Percentiles rank a stretch among this genome's conserved stretches.
Conservation (phyloP, 768 basidiomycete genomes). For the Termitomyces sp. region DNA sequence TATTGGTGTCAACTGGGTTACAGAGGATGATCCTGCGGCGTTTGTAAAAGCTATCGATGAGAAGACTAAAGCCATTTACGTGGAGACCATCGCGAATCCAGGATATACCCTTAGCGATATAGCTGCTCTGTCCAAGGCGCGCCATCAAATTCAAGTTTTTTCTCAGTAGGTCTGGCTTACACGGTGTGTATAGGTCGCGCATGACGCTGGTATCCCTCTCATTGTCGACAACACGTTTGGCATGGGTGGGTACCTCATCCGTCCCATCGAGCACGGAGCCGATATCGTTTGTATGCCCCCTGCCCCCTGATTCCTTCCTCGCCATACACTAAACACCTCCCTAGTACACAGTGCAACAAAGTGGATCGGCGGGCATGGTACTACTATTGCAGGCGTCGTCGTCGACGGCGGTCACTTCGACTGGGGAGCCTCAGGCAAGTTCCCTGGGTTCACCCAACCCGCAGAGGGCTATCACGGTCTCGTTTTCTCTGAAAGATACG, state of each 20-base stretch:
- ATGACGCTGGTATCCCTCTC: conserved; percentile 65
- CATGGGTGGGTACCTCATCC: conserved; percentile 66
- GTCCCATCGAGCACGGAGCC: conserved; percentile 70
- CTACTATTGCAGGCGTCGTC: conserved; percentile 72
- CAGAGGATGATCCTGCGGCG: conserved; percentile 47
- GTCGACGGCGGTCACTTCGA: conserved; percentile 75
- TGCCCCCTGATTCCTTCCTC: background rate
- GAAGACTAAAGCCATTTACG: conserved; percentile 71
- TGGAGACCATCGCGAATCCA: conserved; percentile 79
- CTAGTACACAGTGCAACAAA: conserved; percentile 75
- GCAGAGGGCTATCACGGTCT: conserved; percentile 70
- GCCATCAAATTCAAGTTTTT: background rate
- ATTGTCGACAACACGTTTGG: conserved; percentile 83
- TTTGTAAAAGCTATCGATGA: conserved; percentile 70
- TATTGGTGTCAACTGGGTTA: conserved; percentile 65
- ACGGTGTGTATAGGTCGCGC: conserved; percentile 47
- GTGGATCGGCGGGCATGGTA: conserved; percentile 83
- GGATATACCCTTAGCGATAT: conserved; percentile 64
- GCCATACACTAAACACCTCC: background rate
- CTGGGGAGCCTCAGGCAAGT: conserved; percentile 62
- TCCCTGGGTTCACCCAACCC: conserved; percentile 71
- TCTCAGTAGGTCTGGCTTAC: background rate
- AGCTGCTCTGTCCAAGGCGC: conserved; percentile 64
- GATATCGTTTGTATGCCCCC: conserved; percentile 58
- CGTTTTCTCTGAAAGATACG: conserved; percentile 61